Conservation (phyloP, 2,329 filamentous ascomycete species). For the Rhinocladiella similis region DNA sequence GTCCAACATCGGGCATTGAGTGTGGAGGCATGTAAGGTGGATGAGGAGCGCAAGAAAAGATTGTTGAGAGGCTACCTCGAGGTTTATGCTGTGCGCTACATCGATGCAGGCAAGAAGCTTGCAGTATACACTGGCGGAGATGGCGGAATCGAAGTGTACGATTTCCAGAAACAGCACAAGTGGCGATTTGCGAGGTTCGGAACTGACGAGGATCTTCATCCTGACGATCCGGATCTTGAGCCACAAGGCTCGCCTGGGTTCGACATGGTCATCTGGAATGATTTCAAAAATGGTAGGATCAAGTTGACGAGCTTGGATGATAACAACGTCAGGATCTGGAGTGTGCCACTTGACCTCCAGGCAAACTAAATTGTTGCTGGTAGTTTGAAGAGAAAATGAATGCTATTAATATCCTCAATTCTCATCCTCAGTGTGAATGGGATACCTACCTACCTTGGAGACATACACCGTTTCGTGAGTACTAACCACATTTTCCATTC, state of each 20-base stretch:
- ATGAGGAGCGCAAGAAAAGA: conserved; percentile 4
- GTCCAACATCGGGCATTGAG: not conserved
- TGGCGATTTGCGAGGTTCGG: conserved; percentile 2
- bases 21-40: not conserved
- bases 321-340: conserved; percentile 1
- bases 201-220: not conserved
- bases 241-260: not conserved
- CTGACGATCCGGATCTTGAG: not conserved
- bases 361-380: not conserved
- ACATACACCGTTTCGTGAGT: too few relatives aligned
- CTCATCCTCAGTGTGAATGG: too few relatives aligned
- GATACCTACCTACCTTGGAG: too few relatives aligned
- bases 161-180: conserved; percentile 1
- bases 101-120: conserved; percentile 1
- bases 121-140: conserved; percentile 3
- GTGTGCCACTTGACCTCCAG: not conserved
- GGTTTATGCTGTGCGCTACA: not conserved
- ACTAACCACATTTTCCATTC: too few relatives aligned
- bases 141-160: conserved; percentile 3
- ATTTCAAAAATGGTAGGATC: not conserved
- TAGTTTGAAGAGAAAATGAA: too few relatives aligned
- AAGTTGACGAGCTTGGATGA: not conserved
- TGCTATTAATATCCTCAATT: too few relatives aligned
- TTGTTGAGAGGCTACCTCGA: conserved; percentile 2
- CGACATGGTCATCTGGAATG: not conserved